Percentiles rank a stretch among this genome's conserved stretches.
These are phyloP conservation scores for Diphasiastrum complanatum DNA, from an alignment of 83 land plant species.

Conservation along the genomic window DNA sequence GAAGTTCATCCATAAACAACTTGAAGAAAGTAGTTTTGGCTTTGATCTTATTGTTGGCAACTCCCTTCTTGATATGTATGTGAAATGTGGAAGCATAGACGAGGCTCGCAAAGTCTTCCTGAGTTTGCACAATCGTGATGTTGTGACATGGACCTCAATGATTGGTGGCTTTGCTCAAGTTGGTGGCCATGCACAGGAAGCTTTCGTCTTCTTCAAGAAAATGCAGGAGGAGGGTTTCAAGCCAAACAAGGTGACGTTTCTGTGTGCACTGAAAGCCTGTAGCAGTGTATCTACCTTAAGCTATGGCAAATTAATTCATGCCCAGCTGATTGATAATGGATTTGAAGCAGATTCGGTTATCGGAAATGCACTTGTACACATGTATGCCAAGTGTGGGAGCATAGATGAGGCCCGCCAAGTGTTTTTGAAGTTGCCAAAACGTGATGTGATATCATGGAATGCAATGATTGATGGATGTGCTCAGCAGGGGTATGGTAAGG, in stretches of 20 bases:
- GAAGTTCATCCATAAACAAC: neutral
- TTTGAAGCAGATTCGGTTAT: neutral
- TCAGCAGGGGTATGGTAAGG: conserved; percentile 43
- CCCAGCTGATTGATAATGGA: neutral
- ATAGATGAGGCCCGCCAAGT: conserved; percentile 31
- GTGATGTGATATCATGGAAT: conserved; percentile 56
- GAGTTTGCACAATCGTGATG: neutral
- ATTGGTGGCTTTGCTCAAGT: neutral
- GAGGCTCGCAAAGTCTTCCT: neutral
- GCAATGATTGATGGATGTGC: conserved; percentile 54
- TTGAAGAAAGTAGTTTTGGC: no score
- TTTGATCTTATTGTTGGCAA: neutral
- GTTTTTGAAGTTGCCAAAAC: conserved; percentile 31
- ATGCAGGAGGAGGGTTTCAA: neutral
- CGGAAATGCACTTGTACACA: neutral
- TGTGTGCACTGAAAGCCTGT: neutral
- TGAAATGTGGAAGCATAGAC: no score
- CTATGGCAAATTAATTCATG: neutral
- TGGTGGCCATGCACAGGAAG: neutral
- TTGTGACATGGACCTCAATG: conserved; percentile 4
- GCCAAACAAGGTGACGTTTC: neutral
- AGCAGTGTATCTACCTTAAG: neutral
- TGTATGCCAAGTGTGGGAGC: conserved; percentile 15
- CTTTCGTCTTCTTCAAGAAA: neutral
- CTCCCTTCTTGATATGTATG: neutral